phyloP scores from a whole-genome alignment of 148 eudicot genomes.

The Linanthus parryae region DNA sequence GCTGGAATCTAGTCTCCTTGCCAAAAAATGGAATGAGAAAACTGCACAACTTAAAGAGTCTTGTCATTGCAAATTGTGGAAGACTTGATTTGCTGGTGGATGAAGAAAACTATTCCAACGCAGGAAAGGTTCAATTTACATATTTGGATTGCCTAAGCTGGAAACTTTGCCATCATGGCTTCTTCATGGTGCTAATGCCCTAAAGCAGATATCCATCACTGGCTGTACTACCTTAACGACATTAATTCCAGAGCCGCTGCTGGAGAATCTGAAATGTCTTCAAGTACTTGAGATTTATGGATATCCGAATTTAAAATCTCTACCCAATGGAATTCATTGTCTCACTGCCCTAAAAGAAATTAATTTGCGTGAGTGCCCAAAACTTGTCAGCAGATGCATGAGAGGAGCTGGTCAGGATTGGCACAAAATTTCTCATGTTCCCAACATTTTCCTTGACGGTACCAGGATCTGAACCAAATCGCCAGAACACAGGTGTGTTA shows the following conservation, averaged over 20 bases:
- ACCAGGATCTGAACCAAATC: background rate
- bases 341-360: background rate
- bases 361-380: background rate
- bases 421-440: constrained; percentile 6
- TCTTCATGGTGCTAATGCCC: background rate
- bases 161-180: background rate
- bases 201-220: background rate
- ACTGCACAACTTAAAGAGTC: too few relatives aligned
- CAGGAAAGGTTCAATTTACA: too few relatives aligned
- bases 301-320: constrained; percentile 2
- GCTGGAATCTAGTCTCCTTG: too few relatives aligned
- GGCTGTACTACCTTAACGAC: background rate
- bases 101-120: background rate
- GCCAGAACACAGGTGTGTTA: too few relatives aligned
- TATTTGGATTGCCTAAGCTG: constrained; percentile 1
- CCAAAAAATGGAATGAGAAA: too few relatives aligned
- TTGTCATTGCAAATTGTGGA: too few relatives aligned
- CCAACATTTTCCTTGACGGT: background rate
- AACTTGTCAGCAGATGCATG: background rate
- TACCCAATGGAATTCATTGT: background rate
- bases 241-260: background rate
- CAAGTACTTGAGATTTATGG: background rate
- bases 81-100: too few relatives aligned
- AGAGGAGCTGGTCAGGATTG: constrained; percentile 1
- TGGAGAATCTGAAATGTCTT: background rate